Conservation (phyloP, 139 green algal species). For the Pleodorina starrii region DNA sequence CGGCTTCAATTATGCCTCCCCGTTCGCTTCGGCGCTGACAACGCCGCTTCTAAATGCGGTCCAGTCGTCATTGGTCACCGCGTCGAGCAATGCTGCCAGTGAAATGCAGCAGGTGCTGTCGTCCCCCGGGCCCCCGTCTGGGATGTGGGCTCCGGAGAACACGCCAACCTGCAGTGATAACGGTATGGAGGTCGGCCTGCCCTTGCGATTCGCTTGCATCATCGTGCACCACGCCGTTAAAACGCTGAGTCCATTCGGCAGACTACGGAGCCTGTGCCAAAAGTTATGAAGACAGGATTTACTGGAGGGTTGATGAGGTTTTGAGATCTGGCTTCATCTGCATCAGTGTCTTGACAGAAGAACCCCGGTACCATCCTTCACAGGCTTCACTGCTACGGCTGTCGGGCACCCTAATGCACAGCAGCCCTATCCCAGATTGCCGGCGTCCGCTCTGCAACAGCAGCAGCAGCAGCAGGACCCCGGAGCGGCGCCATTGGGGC, state of each 20-base stretch:
- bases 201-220: no score
- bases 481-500: neutral
- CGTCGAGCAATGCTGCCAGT: neutral
- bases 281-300: no score
- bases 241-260: no score
- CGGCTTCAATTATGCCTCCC: neutral
- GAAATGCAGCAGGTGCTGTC: slow-evolving; percentile 26
- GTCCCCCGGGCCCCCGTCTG: neutral
- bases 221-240: no score
- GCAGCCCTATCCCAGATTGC: neutral
- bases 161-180: neutral
- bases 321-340: no score
- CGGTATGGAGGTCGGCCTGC: no score
- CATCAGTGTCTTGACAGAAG: no score
- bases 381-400: no score
- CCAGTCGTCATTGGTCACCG: slow-evolving; percentile 7
- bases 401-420: neutral
- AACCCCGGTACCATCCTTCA: no score
- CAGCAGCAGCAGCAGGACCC: neutral
- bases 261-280: no score
- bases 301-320: no score
- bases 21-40: neutral
- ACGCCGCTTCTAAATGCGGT: slow-evolving; percentile 16
- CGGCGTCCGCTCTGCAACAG: neutral
- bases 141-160: neutral